A percentile compares a stretch with the other conserved stretches of the same genome.
phyloP scores from a whole-genome alignment of 371 early-diverging fungal genomes.

The Mucor velutinosus region DNA sequence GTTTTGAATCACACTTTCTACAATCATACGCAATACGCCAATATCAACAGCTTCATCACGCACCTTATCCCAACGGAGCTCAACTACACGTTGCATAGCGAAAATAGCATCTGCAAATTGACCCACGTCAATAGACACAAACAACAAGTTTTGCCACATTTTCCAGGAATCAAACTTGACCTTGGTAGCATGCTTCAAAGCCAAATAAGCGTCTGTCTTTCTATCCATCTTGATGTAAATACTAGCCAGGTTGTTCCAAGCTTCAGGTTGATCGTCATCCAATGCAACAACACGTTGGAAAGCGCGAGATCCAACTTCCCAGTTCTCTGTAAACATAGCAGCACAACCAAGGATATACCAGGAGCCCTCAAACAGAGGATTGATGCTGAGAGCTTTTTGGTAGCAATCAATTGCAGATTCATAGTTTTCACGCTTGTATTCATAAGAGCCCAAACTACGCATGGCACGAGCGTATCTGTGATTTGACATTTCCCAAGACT shows the following conservation, averaged over 20 bases:
- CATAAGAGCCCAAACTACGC: slow-evolving; percentile 86
- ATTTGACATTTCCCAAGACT: slow-evolving; percentile 90
- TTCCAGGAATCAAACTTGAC: slow-evolving; percentile 82
- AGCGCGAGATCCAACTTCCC: slow-evolving; percentile 74
- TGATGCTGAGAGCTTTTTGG: slow-evolving; percentile 82
- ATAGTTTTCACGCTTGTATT: slow-evolving; percentile 67
- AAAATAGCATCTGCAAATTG: slow-evolving; percentile 84
- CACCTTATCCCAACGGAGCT: slow-evolving; percentile 68
- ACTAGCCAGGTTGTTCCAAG: slow-evolving; percentile 95
- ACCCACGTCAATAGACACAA: slow-evolving; percentile 76
- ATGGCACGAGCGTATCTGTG: slow-evolving; percentile 87
- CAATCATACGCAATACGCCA: slow-evolving; percentile 72
- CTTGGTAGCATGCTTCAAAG: slow-evolving; percentile 82
- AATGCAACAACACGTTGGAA: slow-evolving; percentile 79
- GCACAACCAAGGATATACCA: slow-evolving; percentile 97
- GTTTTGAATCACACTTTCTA: slow-evolving; percentile 69
- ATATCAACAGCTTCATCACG: slow-evolving; percentile 77
- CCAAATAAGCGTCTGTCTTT: slow-evolving; percentile 79
- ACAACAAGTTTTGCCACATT: slow-evolving; percentile 93
- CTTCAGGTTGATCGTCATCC: slow-evolving; percentile 88
- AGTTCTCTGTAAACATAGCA: slow-evolving; percentile 80
- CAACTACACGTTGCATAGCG: slow-evolving; percentile 84
- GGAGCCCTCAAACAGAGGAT: slow-evolving; percentile 92
- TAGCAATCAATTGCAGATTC: slow-evolving; percentile 61
- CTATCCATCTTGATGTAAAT: slow-evolving; percentile 72